Percentiles rank a stretch among this genome's conserved stretches.
Evolutionary conservation across 2,329 filamentous ascomycete genomes (phyloP).

Genomic region (Cladosporium cucumerinum): DNA sequence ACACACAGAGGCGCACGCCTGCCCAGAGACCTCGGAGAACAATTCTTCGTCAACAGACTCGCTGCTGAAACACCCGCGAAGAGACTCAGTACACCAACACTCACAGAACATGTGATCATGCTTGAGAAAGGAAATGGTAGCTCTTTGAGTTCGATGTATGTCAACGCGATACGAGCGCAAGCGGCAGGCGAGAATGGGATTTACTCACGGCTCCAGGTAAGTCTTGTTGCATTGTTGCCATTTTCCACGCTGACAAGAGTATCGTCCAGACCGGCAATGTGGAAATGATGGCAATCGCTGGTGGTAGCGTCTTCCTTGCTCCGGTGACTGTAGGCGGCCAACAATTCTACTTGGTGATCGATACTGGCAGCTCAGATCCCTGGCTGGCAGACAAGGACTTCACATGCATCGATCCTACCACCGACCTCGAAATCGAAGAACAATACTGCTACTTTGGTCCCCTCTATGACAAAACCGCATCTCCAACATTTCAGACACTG

Average conservation of each 20-base stretch:
- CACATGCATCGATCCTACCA: constrained; percentile 24
- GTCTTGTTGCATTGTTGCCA: not conserved
- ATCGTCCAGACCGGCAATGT: not conserved
- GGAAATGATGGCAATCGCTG: constrained; percentile 20
- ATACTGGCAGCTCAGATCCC: constrained; percentile 50
- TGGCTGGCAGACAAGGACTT: constrained; percentile 40
- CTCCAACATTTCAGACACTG: constrained; percentile 38
- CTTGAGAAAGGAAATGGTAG: constrained; percentile 22
- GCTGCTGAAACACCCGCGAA: not conserved
- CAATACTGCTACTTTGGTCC: constrained; percentile 34
- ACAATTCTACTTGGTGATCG: constrained; percentile 40
- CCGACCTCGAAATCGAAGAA: constrained; percentile 20
- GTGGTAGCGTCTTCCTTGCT: constrained; percentile 33
- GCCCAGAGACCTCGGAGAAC: constrained; percentile 7
- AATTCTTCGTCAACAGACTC: constrained; percentile 9
- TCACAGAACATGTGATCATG: constrained; percentile 23
- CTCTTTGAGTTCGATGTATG: constrained; percentile 28
- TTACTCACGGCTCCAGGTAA: constrained; percentile 32
- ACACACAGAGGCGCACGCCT: not conserved
- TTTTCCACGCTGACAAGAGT: not conserved
- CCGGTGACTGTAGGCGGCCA: constrained; percentile 30
- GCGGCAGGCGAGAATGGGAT: not conserved
- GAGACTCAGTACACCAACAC: not conserved
- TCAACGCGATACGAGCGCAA: constrained; percentile 27
- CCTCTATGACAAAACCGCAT: constrained; percentile 28